These are phyloP conservation scores for Clitocybe nebularis DNA, from an alignment of 1,284 basidiomycete genomes.

Conservation along the genomic window DNA sequence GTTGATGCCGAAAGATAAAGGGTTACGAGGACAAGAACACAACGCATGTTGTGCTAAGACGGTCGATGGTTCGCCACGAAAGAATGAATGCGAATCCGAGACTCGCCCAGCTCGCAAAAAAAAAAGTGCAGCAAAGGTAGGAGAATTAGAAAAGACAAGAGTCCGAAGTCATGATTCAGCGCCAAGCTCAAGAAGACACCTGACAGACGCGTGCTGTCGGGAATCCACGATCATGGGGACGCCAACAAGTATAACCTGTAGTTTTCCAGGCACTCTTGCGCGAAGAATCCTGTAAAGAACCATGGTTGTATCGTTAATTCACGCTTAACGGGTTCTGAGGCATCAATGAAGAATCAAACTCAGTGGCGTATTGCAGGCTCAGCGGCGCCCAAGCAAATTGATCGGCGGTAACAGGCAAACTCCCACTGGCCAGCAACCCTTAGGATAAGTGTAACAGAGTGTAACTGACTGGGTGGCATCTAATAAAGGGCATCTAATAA, in stretches of 20 bases:
- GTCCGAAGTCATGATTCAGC: slow-evolving; percentile 8
- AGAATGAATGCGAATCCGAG: slow-evolving; percentile 4
- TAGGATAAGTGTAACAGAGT: too few relatives aligned
- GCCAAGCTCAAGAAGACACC: slow-evolving; percentile 10
- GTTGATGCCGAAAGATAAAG: slow-evolving; percentile 7
- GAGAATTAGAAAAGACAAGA: not conserved
- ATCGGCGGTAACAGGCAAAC: not conserved
- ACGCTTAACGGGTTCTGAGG: too few relatives aligned
- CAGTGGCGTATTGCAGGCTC: too few relatives aligned
- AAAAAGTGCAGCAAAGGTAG: not conserved
- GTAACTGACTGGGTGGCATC: too few relatives aligned
- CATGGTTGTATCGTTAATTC: too few relatives aligned
- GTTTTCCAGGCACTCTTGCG: too few relatives aligned
- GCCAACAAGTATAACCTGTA: too few relatives aligned
- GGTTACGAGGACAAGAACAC: slow-evolving; percentile 8
- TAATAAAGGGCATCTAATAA: too few relatives aligned
- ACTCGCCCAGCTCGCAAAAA: not conserved
- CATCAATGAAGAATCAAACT: too few relatives aligned
- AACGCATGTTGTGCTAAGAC: slow-evolving; percentile 5
- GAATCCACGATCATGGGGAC: not conserved
- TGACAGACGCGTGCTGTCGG: not conserved
- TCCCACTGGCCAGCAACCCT: not conserved
- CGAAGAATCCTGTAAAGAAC: too few relatives aligned
- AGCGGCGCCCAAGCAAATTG: not conserved
- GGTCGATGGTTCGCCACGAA: slow-evolving; percentile 1